Base-by-base conservation (phyloP, 2,329 filamentous ascomycete species). In the Blastomyces parvus region DNA sequence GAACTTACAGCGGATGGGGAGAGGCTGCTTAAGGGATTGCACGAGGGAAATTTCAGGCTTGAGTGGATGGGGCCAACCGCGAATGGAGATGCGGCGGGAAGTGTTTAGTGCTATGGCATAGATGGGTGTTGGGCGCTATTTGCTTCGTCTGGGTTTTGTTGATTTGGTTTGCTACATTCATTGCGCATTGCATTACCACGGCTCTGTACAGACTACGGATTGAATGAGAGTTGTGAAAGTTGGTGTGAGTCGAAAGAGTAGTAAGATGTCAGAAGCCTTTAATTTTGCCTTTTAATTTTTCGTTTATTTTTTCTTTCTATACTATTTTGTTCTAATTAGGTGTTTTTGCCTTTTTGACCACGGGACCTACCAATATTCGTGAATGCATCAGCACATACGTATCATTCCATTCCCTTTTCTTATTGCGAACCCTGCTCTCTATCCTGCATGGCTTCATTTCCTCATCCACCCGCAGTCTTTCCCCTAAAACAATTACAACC, bases 1-100 rank as follows among this genome's bases (percentile, higher is more conserved):
- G 81, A 86, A 65, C 74, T 89, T 67, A 88, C 82, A 0, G 77
- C 81, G 57, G 85, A 88, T 59, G 87, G 87, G n/a, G 78, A 79
- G 65, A 77, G 77, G 70, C 83, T 77, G 3, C 74, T 89, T 61
- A 76, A 82, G 63, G 81, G 81, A 1, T 69, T 89, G 66, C 82
- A 84, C 63, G 74, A 77, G 55, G 81, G 79, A 42, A 70, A 82
- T 17, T 86, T 78, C 65, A 69, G 75, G 42, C 70, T 87, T 61
- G 77, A 80, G 36, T 76, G 79, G 66, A 75, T 9, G 3, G 72
- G 62, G 64, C 69, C 44, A 46, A 25, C 30, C n/a, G 8, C 17
- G 14, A 53, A n/a, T 40, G 53, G n/a, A 22, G 44, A 48, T n/a
- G 2, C 7, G 44, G 6, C 7, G 6, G 44, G 17, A 7, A 48